A percentile compares a stretch with the other conserved stretches of the same genome.
Conservation (phyloP, 2,329 filamentous ascomycete species). For the Rhynchosporium secalis region DNA sequence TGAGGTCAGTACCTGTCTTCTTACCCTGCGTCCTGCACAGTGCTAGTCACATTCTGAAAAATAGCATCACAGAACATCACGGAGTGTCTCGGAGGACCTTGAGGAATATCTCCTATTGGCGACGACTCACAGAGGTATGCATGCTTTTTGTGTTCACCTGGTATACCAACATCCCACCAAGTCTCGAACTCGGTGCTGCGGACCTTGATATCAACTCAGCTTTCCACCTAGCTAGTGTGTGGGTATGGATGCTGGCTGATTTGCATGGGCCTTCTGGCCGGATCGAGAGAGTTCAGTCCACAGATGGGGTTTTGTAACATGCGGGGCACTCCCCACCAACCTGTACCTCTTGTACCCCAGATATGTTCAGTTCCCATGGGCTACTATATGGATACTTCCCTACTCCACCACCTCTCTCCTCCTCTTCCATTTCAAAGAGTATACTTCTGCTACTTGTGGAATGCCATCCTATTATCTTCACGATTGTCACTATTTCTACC, state of each 20-base stretch:
- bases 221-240: slow-evolving; percentile 28
- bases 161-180: slow-evolving; percentile 15
- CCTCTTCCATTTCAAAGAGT: not conserved
- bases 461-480: slow-evolving; percentile 83
- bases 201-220: slow-evolving; percentile 27
- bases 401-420: slow-evolving; percentile 10
- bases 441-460: slow-evolving; percentile 22
- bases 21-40: not conserved
- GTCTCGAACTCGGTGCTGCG: slow-evolving; percentile 31
- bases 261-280: slow-evolving; percentile 36
- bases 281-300: slow-evolving; percentile 28
- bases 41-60: slow-evolving; percentile 6
- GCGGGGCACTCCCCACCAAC: slow-evolving; percentile 32
- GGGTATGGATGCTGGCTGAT: slow-evolving; percentile 27
- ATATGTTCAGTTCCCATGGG: slow-evolving; percentile 33
- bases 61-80: not conserved
- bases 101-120: slow-evolving; percentile 15
- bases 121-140: slow-evolving; percentile 18
- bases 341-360: slow-evolving; percentile 19
- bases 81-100: slow-evolving; percentile 20
- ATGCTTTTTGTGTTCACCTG: slow-evolving; percentile 6
- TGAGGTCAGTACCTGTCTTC: not conserved
- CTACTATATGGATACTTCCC: slow-evolving; percentile 5
- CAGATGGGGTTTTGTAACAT: slow-evolving; percentile 21
- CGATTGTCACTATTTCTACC: slow-evolving; percentile 92